Percentiles rank a stretch among this genome's conserved stretches.
Conservation (phyloP, 78 protist species). For the Polysphondylium violaceum region DNA sequence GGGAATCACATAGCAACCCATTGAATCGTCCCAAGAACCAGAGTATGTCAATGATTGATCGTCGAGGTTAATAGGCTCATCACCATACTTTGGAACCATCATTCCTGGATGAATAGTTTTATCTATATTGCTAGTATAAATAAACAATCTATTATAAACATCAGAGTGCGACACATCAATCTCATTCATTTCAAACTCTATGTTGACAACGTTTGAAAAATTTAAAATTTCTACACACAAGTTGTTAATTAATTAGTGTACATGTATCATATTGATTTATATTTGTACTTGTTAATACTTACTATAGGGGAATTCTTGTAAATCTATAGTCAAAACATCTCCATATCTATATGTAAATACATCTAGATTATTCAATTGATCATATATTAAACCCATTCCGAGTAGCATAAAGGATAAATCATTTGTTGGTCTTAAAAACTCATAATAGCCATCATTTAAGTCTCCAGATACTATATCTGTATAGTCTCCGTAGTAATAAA, state of each 20-base stretch:
- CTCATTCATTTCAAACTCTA: neutral
- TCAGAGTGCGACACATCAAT: neutral
- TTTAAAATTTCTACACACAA: neutral
- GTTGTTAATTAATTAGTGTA: neutral
- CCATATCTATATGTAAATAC: neutral
- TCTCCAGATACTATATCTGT: neutral
- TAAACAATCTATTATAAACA: neutral
- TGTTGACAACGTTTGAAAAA: neutral
- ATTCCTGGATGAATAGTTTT: no score
- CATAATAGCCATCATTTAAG: neutral
- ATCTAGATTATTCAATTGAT: neutral
- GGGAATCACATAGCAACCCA: no score
- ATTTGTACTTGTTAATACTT: neutral
- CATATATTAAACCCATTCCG: neutral
- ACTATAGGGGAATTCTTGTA: neutral
- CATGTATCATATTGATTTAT: neutral
- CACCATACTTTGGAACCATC: no score
- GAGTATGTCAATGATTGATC: no score
- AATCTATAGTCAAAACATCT: neutral
- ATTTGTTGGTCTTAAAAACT: neutral
- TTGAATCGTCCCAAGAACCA: no score
- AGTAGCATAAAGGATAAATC: neutral
- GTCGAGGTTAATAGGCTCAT: no score
- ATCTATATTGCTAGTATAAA: no score
- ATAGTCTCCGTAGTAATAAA: neutral